Evolutionary conservation across 768 basidiomycete species (phyloP).

Genomic region (Hortiboletus flavorubellus): DNA sequence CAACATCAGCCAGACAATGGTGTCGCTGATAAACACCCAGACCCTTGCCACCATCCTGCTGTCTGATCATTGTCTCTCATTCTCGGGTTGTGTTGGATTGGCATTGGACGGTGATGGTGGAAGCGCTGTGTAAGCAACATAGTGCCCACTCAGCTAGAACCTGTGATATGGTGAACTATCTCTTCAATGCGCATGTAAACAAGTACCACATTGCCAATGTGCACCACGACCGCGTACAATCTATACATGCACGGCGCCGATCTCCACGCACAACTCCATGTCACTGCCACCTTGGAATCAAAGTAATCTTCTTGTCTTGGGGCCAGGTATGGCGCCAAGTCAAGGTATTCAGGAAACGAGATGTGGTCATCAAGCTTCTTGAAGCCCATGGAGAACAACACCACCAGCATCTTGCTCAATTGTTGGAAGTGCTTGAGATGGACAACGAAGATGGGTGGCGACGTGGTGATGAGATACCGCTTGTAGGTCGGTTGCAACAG

Average conservation of each 20-base stretch:
- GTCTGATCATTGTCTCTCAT: slow-evolving; percentile 9
- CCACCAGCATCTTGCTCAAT: slow-evolving; percentile 55
- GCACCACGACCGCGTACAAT: slow-evolving; percentile 79
- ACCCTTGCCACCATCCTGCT: slow-evolving; percentile 37
- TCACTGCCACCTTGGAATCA: slow-evolving; percentile 34
- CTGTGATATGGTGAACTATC: neutral
- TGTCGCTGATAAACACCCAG: slow-evolving; percentile 95
- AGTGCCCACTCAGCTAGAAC: slow-evolving; percentile 82
- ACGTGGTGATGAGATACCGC: slow-evolving; percentile 84
- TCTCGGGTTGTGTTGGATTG: slow-evolving; percentile 2
- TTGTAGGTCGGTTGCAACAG: slow-evolving; percentile 87
- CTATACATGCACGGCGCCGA: slow-evolving; percentile 57
- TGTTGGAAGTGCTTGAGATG: slow-evolving; percentile 97
- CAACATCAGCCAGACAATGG: slow-evolving; percentile 72
- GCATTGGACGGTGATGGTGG: slow-evolving; percentile 37
- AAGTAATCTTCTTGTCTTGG: slow-evolving; percentile 74
- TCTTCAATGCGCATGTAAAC: neutral
- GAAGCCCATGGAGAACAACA: slow-evolving; percentile 67
- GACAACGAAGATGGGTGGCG: slow-evolving; percentile 86
- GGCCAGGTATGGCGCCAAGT: slow-evolving; percentile 82
- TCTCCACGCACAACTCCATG: slow-evolving; percentile 23
- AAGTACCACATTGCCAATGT: slow-evolving; percentile 83
- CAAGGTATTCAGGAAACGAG: slow-evolving; percentile 83
- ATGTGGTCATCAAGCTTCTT: slow-evolving; percentile 93
- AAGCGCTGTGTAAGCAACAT: slow-evolving; percentile 80